Evolutionary conservation across 1,284 basidiomycete species (phyloP).

Genomic region (Cryptococcus sp.): DNA sequence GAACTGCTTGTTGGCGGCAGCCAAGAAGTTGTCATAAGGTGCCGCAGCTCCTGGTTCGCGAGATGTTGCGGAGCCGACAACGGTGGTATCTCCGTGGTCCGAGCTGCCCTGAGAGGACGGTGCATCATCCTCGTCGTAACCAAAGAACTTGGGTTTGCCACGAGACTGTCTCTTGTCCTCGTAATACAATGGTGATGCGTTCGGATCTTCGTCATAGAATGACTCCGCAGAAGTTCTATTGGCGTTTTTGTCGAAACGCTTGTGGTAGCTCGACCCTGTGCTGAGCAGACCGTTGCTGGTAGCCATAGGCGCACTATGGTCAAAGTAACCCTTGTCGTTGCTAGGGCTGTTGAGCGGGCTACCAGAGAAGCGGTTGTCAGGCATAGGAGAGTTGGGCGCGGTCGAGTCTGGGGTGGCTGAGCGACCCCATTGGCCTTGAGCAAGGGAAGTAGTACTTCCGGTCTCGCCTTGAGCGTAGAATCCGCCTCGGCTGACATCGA

Average conservation of each 20-base stretch:
- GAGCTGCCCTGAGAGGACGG: constrained; percentile 52
- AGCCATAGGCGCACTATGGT: constrained; percentile 31
- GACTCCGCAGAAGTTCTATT: constrained; percentile 50
- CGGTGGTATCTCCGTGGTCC: constrained; percentile 45
- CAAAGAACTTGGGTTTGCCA: constrained; percentile 56
- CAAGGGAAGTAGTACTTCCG: constrained; percentile 38
- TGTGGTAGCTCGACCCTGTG: constrained; percentile 44
- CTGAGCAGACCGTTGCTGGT: constrained; percentile 30
- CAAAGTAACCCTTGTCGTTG: constrained; percentile 28
- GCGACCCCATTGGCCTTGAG: constrained; percentile 53
- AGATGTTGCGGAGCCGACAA: constrained; percentile 38
- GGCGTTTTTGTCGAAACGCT: constrained; percentile 43
- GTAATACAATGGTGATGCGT: constrained; percentile 42
- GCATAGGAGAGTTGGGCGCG: constrained; percentile 40
- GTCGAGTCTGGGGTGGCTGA: constrained; percentile 46
- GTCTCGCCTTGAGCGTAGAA: constrained; percentile 36
- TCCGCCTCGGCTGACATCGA: constrained; percentile 24
- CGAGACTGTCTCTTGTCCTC: constrained; percentile 34
- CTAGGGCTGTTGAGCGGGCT: constrained; percentile 16
- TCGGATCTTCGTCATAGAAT: constrained; percentile 53
- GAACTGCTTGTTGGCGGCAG: constrained; percentile 77
- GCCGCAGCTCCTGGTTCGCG: constrained; percentile 37
- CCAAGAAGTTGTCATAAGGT: constrained; percentile 75
- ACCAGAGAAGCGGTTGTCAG: constrained; percentile 4
- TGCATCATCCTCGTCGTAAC: constrained; percentile 61